Evolutionary conservation across 2,329 filamentous ascomycete species (phyloP), one percentile per base, ranked within the genome.

Genomic region (Fusarium sp.): DNA sequence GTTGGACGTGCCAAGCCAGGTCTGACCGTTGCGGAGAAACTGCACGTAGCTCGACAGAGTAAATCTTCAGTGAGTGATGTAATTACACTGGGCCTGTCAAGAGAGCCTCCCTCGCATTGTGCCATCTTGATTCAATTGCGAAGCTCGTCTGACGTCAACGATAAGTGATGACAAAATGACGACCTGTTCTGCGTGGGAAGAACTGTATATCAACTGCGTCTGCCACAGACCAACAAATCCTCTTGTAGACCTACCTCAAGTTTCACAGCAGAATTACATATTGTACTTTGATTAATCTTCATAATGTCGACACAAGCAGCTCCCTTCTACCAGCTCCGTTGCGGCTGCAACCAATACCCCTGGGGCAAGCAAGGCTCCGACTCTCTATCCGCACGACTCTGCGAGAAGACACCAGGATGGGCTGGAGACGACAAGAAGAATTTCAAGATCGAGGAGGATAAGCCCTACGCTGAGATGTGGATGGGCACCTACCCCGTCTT

Each of bases 401-500:
- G 89, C 71, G 83, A 85, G 13, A 86, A 90, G 68, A 91, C 90
- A 0, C 88, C 89, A 0, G 87, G 87, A 14, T 74, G 67, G 63
- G 67, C 50, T 14, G 68, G 62, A 32, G 54, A 73, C 6, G 65
- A 48, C 3, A 67, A 69, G 11, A 56, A 61, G 17, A 82, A 83
- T 35, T 91, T 91, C 79, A 82, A 86, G 62, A 84, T 93, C 48
- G 83, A 93, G 22, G 86, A 92, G 55, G 81, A 84, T 58, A 83
- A 88, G 70, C 78, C 82, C 8, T 94, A 94, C 74, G 83, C 83
- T 1, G 83, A 85, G 84, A 88, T 90, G 84, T 93, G 91, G 91
- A 91, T 93, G 82, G 91, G 90, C 6, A 92, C 91, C 44, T 93
- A 94, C 74, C 90, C 90, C 1, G 87, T 87, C 39, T 85, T 90